Conservation (phyloP, 129 eudicot genomes). For the Deinandra increscens region DNA sequence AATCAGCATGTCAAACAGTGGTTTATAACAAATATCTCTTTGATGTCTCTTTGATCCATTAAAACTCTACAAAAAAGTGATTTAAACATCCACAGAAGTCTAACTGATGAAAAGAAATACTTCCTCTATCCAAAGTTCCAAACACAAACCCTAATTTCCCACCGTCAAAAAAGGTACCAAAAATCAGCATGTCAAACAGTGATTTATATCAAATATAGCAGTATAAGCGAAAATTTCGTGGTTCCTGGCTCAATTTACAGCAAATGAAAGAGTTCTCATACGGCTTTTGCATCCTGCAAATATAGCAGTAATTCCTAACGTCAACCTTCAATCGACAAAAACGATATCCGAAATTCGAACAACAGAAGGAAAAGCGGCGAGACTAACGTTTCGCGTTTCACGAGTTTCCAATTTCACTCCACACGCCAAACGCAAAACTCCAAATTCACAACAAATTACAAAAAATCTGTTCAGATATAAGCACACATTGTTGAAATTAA, state of each 20-base stretch:
- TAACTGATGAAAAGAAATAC: conserved; percentile 1
- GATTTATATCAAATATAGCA: background rate
- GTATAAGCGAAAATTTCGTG: background rate
- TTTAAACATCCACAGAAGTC: no score
- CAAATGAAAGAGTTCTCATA: conserved; percentile 10
- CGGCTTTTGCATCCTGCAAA: background rate
- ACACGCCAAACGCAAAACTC: conserved; percentile 7
- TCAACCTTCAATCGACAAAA: conserved; percentile 17
- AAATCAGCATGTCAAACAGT: conserved; percentile 11
- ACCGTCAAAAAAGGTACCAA: conserved; percentile 2
- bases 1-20: conserved; percentile 12
- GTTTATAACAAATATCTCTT: background rate
- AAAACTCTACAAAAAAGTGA: conserved; percentile 17
- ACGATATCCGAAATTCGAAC: background rate
- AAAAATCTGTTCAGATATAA: background rate
- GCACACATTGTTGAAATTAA: conserved; percentile 19
- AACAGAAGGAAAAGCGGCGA: background rate
- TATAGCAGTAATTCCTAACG: background rate
- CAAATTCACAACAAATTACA: conserved; percentile 10
- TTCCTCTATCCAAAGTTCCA: background rate
- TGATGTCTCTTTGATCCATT: conserved; percentile 50
- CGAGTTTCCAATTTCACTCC: background rate
- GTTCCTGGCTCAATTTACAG: background rate
- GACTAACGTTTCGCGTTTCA: background rate
- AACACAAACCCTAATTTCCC: conserved; percentile 36